Percentiles rank a stretch among this genome's conserved stretches.
These are phyloP conservation scores for Hypoxylon lenormandii DNA, from an alignment of 495 filamentous ascomycete genomes.

Conservation along the genomic window DNA sequence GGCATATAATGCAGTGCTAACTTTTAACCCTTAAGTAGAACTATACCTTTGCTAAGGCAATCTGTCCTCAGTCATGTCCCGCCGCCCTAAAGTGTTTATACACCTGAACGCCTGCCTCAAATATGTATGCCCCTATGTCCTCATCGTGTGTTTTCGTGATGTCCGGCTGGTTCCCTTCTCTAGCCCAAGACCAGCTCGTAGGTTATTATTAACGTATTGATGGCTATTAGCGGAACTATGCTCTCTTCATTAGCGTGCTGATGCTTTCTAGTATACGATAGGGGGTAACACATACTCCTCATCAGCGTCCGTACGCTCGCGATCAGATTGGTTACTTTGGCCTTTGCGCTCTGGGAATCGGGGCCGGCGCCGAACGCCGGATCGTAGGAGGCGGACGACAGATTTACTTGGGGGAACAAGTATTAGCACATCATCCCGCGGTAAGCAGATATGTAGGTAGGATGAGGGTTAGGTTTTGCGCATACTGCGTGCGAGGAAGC, in stretches of 20 bases:
- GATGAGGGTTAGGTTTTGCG: constrained; percentile 24
- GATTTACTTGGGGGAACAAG: constrained; percentile 73
- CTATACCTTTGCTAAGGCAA: background rate
- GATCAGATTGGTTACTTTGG: constrained; percentile 87
- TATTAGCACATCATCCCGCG: constrained; percentile 5
- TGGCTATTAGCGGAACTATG: constrained; percentile 91
- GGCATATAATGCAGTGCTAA: constrained; percentile 8
- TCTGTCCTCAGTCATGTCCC: constrained; percentile 25
- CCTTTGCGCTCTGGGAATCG: constrained; percentile 81
- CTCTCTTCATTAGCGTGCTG: constrained; percentile 13
- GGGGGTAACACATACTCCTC: constrained; percentile 76
- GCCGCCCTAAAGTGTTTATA: constrained; percentile 31
- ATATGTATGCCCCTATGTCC: constrained; percentile 28
- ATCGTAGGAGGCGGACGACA: constrained; percentile 74
- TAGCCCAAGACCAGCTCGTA: constrained; percentile 89
- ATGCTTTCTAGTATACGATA: background rate
- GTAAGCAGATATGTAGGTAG: background rate
- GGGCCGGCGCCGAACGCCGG: constrained; percentile 77
- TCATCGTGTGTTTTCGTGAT: constrained; percentile 15
- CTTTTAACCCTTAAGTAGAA: constrained; percentile 12
- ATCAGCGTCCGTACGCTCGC: constrained; percentile 90
- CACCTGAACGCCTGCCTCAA: constrained; percentile 41
- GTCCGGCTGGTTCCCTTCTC: background rate
- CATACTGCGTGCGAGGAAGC: constrained; percentile 94
- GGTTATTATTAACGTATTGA: constrained; percentile 89